Percentiles rank a stretch among this genome's conserved stretches.
These are phyloP conservation scores for Botrytis tulipae DNA, from an alignment of 2,329 filamentous ascomycete species.

Conservation along the genomic window DNA sequence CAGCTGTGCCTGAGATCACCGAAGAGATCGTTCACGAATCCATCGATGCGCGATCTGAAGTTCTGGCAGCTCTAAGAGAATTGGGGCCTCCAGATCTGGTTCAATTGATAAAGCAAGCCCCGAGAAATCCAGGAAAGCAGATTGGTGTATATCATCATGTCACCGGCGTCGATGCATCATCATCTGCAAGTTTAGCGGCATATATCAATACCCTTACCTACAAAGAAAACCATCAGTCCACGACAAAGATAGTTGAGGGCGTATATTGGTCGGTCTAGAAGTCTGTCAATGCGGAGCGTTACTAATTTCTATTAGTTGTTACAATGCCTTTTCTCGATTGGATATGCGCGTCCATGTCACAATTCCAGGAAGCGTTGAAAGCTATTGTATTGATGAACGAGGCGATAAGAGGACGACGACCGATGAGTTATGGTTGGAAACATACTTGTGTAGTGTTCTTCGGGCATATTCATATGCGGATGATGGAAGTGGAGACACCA, in stretches of 20 bases:
- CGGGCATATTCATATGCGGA: conserved; percentile 96
- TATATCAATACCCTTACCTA: conserved; percentile 99
- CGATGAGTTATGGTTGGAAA: conserved; percentile 94
- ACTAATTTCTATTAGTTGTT: conserved; percentile 59
- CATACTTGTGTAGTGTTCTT: conserved; percentile 91
- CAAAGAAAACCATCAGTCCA: conserved; percentile 74
- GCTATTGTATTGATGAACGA: conserved; percentile 95
- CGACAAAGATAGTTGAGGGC: conserved; percentile 83
- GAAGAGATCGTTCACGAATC: conserved; percentile 91
- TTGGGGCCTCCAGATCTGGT: conserved; percentile 94
- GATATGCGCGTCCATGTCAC: conserved; percentile 99
- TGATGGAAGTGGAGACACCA: conserved; percentile 88
- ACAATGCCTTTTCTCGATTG: conserved; percentile 97
- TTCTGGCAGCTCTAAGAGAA: conserved; percentile 80
- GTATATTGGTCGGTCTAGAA: conserved; percentile 73
- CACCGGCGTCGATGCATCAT: conserved; percentile 94
- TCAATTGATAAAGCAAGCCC: conserved; percentile 78
- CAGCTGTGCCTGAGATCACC: conserved; percentile 80
- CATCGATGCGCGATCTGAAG: conserved; percentile 89
- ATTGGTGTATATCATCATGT: conserved; percentile 97
- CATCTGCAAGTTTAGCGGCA: conserved; percentile 91
- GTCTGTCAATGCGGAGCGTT: conserved; percentile 27
- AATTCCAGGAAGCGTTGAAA: conserved; percentile 93
- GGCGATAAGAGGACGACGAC: conserved; percentile 92
- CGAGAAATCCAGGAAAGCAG: conserved; percentile 63